Base-by-base conservation (phyloP, 1,284 basidiomycete species). In the Ganoderma lucidum region DNA sequence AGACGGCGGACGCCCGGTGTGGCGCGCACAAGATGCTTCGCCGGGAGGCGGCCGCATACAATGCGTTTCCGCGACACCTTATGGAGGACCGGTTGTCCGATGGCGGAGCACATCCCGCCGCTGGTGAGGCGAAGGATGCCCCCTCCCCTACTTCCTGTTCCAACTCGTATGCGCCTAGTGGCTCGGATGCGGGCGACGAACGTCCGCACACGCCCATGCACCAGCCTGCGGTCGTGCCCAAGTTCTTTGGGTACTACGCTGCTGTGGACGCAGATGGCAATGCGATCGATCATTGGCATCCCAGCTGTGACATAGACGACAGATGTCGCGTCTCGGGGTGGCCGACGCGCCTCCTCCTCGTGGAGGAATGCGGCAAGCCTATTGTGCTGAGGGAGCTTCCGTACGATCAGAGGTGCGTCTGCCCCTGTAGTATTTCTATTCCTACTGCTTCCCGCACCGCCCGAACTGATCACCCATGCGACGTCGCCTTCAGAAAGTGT, bases 201-300 rank as follows among this genome's bases (percentile, higher is more conserved):
- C 6, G 48, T 51, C 9, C 48, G 48, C 48, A 51, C 10, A 28
- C 48, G 28, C 48, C 23, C 23, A 10, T 9, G 1, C 48, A 9
- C 9, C n/a, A 41, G 32, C 68, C 64, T 5, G 79, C 87, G 0
- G 71, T 87, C 35, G 83, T 87, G 5, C 87, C 87, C 17, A 86
- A 86, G 73, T 88, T 84, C 74, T 88, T 83, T 73, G 87, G 87
- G 1, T 85, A 84, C 74, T 88, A 88, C 73, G 74, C 78, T 8
- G 81, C 82, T 1, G 77, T 77, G 10, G n/a, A 68, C 1, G 69
- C 69, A 73, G 67, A 63, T 9, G 68, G 61, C 23, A 45, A 19
- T 12, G 32, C 37, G 63, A 45, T 37, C 51, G 19, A 5, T 9
- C 35, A 58, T 19, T 3, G 0, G 14, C 35, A 59, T 28, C 15